phyloP scores from a whole-genome alignment of 805 yeast species.

The Starmera quercuum region DNA sequence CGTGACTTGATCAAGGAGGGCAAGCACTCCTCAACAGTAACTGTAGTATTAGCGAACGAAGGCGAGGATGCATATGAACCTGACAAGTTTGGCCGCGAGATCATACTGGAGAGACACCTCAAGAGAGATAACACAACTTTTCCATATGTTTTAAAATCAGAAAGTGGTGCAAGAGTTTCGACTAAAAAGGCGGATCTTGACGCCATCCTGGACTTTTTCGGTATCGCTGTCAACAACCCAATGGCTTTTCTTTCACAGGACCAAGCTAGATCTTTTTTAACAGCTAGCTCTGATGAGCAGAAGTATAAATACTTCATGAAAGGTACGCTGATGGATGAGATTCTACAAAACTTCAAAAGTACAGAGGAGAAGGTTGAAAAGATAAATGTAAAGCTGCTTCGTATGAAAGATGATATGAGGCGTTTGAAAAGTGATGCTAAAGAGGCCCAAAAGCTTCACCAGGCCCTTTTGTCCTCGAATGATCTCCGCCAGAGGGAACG shows the following conservation, averaged over 20 bases:
- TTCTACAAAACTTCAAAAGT: slow-evolving; percentile 42
- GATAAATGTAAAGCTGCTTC: slow-evolving; percentile 32
- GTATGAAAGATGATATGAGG: slow-evolving; percentile 30
- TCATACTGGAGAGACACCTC: slow-evolving; percentile 63
- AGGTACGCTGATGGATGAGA: slow-evolving; percentile 68
- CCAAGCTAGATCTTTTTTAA: slow-evolving; percentile 82
- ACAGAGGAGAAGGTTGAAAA: slow-evolving; percentile 26
- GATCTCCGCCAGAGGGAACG: slow-evolving; percentile 30
- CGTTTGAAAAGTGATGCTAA: slow-evolving; percentile 31
- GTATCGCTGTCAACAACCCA: slow-evolving; percentile 81
- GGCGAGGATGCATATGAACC: slow-evolving; percentile 62
- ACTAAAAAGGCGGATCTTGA: slow-evolving; percentile 59
- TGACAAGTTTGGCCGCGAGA: slow-evolving; percentile 58
- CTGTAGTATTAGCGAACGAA: slow-evolving; percentile 54
- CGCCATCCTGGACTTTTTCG: slow-evolving; percentile 59
- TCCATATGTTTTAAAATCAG: slow-evolving; percentile 48
- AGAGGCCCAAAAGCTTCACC: slow-evolving; percentile 33
- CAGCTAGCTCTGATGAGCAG: slow-evolving; percentile 62
- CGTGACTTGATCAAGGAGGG: slow-evolving; percentile 75
- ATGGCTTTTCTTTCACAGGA: slow-evolving; percentile 91
- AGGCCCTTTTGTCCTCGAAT: slow-evolving; percentile 32
- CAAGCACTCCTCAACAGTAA: slow-evolving; percentile 55
- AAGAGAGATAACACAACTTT: slow-evolving; percentile 41
- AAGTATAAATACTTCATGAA: slow-evolving; percentile 74
- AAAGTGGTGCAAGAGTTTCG: slow-evolving; percentile 44